Base-by-base conservation (phyloP, 495 filamentous ascomycete species). In the Tetracladium marchalianum region DNA sequence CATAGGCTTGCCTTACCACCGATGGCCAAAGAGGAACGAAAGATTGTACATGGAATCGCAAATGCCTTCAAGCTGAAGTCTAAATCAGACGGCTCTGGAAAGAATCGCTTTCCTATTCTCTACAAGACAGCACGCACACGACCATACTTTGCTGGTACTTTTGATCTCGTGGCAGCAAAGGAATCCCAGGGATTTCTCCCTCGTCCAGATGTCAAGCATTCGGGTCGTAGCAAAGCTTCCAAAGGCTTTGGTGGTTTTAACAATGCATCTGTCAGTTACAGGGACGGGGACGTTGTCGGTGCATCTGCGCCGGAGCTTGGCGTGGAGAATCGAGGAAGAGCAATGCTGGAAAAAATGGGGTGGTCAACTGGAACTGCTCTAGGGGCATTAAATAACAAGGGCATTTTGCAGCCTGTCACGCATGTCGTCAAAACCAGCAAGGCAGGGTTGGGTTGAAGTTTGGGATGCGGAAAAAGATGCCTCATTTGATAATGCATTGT, bases 261-360 rank as follows among this genome's bases (percentile, higher is more conserved):
- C 47, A 62, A 52, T 39, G 64, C 65, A 11, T 71, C 70, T 5
- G 70, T 77, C 24, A 73, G 70, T 7, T 84, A 87, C 44, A 75
- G 77, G 50, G 86, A 97, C 52, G 92, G 92, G n/a, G 87, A 96
- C 46, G 66, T 94, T 36, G 89, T 96, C 15, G 92, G 90, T 35
- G 86, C 74, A 10, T 73, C 76, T 31, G 92, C 90, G 0, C 82
- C 86, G 1, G 90, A 94, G 62, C 70, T 99, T 19, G 86, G 87
- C 1, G 69, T 65, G 3, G 87, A 85, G 39, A 99, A 95, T 50
- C 82, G 73, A 53, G 92, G 92, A 16, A 74, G 87, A 36, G 80
- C 78, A 3, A 87, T 99, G 84, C 60, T 99, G 43, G 89, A 95
- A 63, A 97, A 90, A 66, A 97, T 97, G 92, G 92, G 92, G 13